Conservation (phyloP, 148 eudicot genomes). For the Spergularia bocconei region DNA sequence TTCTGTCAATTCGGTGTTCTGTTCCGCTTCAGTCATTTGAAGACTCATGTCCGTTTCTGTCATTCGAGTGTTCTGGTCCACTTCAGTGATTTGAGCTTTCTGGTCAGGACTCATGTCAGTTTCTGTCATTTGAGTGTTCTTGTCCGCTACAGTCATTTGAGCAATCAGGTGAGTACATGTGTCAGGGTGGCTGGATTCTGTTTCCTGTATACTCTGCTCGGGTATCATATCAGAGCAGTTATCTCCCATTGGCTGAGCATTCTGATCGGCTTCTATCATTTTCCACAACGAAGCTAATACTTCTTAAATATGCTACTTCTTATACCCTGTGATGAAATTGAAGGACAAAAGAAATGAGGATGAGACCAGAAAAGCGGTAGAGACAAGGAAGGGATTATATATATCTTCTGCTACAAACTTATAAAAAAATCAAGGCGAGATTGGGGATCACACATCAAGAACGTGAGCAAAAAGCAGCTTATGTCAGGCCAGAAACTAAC, state of each 20-base stretch:
- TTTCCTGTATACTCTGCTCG: constrained; percentile 15
- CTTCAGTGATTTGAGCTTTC: not conserved
- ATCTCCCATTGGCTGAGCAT: constrained; percentile 19
- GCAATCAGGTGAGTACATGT: not conserved
- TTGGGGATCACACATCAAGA: not conserved
- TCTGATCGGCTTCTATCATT: constrained; percentile 16
- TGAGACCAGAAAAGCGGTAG: not conserved
- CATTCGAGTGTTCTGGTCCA: not conserved
- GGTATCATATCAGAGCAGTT: constrained; percentile 25
- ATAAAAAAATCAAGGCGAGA: not conserved
- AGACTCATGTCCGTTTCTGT: constrained; percentile 1
- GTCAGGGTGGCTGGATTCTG: not conserved
- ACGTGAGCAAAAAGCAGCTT: not conserved
- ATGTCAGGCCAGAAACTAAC: not conserved
- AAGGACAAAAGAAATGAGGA: not conserved
- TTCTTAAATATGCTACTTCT: constrained; percentile 2
- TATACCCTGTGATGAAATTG: constrained; percentile 6
- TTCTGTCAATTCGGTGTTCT: not conserved
- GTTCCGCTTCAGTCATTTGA: not conserved
- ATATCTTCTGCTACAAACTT: not conserved
- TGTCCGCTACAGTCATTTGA: not conserved
- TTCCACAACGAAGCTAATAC: not conserved
- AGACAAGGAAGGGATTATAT: too few species aligned
- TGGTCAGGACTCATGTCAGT: not conserved
- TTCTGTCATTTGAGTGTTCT: constrained; percentile 1